Base-by-base conservation (phyloP, 768 basidiomycete genomes). In the Crepidotus variabilis region DNA sequence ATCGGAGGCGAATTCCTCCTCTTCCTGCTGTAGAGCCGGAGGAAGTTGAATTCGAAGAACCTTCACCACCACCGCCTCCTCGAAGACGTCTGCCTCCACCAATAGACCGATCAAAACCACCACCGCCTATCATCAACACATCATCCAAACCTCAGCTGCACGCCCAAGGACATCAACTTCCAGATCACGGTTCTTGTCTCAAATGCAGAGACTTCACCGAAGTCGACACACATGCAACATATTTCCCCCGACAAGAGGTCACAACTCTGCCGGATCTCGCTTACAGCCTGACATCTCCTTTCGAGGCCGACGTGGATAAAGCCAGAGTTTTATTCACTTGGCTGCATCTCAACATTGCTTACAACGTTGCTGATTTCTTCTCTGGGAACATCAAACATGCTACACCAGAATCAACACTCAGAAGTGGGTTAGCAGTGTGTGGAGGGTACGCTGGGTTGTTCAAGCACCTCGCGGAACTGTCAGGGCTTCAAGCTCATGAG, bases 381-480 rank as follows among this genome's bases (percentile, higher is more conserved):
- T 72, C 75, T 6, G 76, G 75, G 24, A 75, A 75, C 54, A 46
- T 79, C 48, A 62, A 66, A 52, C 52, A 62, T 36, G 62, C 71
- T 1, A 75, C 77, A 2, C 67, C 76, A 16, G 71, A 74, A 47
- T 68, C 71, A 6, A 77, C 74, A 8, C 64, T 79, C 0, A 61
- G 63, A 1, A 73, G 75, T 22, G 79, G 79, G 2, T 65, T 78
- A 4, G 79, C 78, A 32, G 78, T 79, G 9, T 81, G 79, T 57
- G 78, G 78, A 51, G 79, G 79, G 16, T 79, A 79, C 60, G 75
- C 78, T 2, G 77, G 75, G 2, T 61, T 81, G 23, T 81, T 78
- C 60, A 60, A 67, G 47, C 61, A 63, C 47, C 69, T 81, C 16
- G 73, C 74, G n/a, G 68, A 72, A 54, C 58, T 63, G 10, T 70